Conservation (phyloP, 148 eudicot species). For the Diospyros lotus region DNA sequence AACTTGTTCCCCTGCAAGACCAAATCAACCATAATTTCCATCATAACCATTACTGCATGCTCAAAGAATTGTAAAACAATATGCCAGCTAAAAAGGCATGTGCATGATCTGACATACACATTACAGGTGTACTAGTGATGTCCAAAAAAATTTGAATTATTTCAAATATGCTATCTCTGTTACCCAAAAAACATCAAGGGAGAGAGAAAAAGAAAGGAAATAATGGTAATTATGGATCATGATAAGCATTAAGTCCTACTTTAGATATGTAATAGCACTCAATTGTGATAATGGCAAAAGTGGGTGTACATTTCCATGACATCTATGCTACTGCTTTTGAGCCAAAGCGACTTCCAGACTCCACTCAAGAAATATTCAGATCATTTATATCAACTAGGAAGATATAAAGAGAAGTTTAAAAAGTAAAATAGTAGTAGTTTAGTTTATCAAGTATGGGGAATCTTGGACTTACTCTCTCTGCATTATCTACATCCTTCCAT, state of each 20-base stretch:
- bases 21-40: conserved; percentile 15
- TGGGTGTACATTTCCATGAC: too few species aligned
- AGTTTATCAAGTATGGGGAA: background rate
- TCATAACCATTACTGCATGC: background rate
- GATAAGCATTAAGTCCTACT: background rate
- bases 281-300: too few species aligned
- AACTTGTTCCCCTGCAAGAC: conserved; percentile 70
- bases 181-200: background rate
- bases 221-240: too few species aligned
- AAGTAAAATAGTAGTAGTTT: background rate
- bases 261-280: background rate
- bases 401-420: background rate
- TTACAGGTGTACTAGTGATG: background rate
- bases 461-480: background rate
- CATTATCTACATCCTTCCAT: background rate
- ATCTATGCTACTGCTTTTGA: too few species aligned
- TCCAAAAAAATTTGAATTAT: background rate
- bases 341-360: too few species aligned
- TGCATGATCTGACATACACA: background rate
- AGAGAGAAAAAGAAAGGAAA: background rate
- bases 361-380: too few species aligned
- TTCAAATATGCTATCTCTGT: background rate
- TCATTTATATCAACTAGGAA: too few species aligned
- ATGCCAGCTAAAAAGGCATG: background rate
- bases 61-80: background rate